Conservation (phyloP, 202 grass and related monocot species). For the Carex sylvatica region DNA sequence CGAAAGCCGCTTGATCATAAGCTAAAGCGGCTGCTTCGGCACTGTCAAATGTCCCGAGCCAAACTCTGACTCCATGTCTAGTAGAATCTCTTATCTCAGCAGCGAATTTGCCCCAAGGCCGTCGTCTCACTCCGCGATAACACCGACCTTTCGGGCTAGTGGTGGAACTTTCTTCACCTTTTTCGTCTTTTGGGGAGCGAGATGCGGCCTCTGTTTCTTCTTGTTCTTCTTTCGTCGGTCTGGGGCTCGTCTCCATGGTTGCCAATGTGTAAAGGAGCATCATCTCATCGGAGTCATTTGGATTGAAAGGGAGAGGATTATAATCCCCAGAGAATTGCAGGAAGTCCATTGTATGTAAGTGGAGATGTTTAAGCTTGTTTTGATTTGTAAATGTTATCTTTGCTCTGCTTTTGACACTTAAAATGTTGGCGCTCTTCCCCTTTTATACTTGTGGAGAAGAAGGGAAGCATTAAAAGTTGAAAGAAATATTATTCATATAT, state of each 20-base stretch:
- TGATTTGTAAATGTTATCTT: neutral
- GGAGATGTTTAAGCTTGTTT: neutral
- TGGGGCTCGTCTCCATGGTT: constrained; percentile 6
- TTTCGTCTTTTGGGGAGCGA: neutral
- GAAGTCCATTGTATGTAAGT: neutral
- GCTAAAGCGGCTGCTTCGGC: constrained; percentile 63
- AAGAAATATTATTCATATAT: neutral
- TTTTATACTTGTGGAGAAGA: constrained; percentile 17
- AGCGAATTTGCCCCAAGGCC: constrained; percentile 67
- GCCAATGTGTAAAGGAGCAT: constrained; percentile 40
- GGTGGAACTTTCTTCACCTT: neutral
- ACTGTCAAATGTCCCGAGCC: constrained; percentile 73
- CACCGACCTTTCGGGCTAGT: constrained; percentile 14
- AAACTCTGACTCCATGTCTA: constrained; percentile 51
- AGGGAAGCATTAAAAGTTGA: neutral
- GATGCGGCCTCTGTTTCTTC: neutral
- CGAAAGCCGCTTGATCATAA: constrained; percentile 62
- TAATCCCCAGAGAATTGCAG: neutral
- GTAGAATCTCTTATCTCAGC: constrained; percentile 77
- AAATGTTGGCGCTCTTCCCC: constrained; percentile 11
- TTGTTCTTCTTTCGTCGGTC: neutral
- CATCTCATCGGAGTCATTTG: constrained; percentile 56
- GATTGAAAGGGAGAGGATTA: constrained; percentile 41
- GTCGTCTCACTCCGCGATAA: constrained; percentile 64
- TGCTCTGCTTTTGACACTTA: constrained; percentile 9